Conservation (phyloP, 192 early-diverging fungal genomes). For the Coemansia sp. region DNA sequence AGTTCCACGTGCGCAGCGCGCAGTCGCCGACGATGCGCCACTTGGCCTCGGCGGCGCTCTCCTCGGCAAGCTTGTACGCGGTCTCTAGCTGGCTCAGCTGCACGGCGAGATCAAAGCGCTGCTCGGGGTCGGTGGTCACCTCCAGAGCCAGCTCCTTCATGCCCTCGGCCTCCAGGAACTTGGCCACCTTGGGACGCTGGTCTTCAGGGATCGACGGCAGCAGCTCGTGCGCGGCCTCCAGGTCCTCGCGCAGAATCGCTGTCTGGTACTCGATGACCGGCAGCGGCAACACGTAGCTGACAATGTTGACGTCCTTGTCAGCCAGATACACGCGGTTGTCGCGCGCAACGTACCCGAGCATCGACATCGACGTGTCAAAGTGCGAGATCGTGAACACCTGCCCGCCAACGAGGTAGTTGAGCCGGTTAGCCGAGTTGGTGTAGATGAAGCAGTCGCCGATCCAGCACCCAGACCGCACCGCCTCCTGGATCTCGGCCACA, state of each 20-base stretch:
- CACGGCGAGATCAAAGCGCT: constrained; percentile 94
- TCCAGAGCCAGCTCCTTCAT: constrained; percentile 89
- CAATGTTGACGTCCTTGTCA: constrained; percentile 92
- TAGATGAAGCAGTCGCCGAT: constrained; percentile 99
- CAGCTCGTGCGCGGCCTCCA: constrained; percentile 75
- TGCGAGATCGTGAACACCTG: constrained; percentile 94
- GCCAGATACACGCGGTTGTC: constrained; percentile 93
- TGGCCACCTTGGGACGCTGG: constrained; percentile 88
- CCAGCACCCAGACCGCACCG: constrained; percentile 93
- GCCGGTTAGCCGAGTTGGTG: constrained; percentile 83
- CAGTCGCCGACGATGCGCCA: constrained; percentile 93
- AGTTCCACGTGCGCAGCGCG: constrained; percentile 89
- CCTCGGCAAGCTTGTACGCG: constrained; percentile 84
- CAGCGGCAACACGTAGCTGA: constrained; percentile 88
- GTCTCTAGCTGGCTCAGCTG: constrained; percentile 80
- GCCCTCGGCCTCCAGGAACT: constrained; percentile 94
- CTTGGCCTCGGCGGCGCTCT: constrained; percentile 82
- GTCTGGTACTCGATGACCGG: constrained; percentile 99
- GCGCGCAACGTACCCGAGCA: constrained; percentile 91
- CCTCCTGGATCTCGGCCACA: constrained; percentile 87
- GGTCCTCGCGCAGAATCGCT: constrained; percentile 91
- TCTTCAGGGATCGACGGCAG: constrained; percentile 85
- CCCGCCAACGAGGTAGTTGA: constrained; percentile 95
- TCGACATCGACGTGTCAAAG: constrained; percentile 89
- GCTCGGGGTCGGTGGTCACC: constrained; percentile 94